Percentiles rank a stretch among this genome's conserved stretches.
These are phyloP conservation scores for Ceratocystis albifundus DNA, from an alignment of 2,329 filamentous ascomycete species.

Conservation along the genomic window DNA sequence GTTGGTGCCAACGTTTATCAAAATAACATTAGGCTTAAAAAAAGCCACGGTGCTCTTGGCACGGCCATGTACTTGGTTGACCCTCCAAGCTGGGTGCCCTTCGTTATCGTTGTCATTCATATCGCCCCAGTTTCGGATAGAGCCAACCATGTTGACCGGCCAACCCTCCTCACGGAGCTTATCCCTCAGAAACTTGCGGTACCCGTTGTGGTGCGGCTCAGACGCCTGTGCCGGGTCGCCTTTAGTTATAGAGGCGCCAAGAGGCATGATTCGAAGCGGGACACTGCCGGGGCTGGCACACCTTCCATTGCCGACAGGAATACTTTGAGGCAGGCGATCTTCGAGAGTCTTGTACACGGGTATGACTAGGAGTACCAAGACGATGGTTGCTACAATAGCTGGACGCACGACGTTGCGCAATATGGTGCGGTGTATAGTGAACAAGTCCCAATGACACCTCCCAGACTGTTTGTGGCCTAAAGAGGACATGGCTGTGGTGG, in stretches of 20 bases:
- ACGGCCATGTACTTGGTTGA: conserved; percentile 16
- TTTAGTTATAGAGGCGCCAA: conserved; percentile 31
- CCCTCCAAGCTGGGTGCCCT: conserved; percentile 23
- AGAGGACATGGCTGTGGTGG: neutral
- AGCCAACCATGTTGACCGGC: conserved; percentile 34
- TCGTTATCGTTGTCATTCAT: conserved; percentile 30
- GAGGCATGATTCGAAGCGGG: conserved; percentile 30
- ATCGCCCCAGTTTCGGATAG: conserved; percentile 30
- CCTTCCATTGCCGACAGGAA: neutral
- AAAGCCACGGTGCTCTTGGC: conserved; percentile 10
- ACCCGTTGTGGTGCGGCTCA: conserved; percentile 29
- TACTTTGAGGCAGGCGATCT: neutral
- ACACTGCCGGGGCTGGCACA: conserved; percentile 17
- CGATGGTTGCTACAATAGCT: neutral
- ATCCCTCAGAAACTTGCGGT: conserved; percentile 30
- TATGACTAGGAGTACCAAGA: conserved; percentile 1
- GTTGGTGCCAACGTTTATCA: conserved; percentile 27
- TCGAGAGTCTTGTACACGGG: neutral
- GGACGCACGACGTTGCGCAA: neutral
- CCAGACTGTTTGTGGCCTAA: neutral
- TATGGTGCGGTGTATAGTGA: neutral
- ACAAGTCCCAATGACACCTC: neutral
- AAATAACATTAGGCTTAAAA: conserved; percentile 25
- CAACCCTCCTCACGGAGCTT: conserved; percentile 27
- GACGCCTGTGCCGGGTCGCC: conserved; percentile 26